Evolutionary conservation across 805 yeast genomes (phyloP).

Genomic region (Yueomyces sp.): DNA sequence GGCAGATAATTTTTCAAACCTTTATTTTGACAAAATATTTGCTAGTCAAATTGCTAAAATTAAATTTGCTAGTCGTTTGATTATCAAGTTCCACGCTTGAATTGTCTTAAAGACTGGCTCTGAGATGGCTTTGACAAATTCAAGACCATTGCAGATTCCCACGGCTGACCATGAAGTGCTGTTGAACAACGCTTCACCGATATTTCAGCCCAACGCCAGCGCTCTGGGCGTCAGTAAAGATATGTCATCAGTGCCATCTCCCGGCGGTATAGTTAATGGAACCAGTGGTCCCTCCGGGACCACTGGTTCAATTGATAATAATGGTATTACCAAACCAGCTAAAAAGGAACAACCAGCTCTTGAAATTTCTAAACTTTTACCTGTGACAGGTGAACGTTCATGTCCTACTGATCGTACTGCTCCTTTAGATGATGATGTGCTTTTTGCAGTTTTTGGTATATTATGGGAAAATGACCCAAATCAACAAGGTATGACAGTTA

Average conservation of each 20-base stretch:
- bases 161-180: conserved; percentile 24
- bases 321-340: conserved; percentile 6
- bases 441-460: conserved; percentile 62
- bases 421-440: conserved; percentile 53
- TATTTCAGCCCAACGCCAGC: conserved; percentile 16
- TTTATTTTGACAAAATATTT: no score
- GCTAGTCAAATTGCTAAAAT: no score
- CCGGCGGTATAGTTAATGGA: neutral
- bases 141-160: conserved; percentile 48
- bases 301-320: neutral
- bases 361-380: conserved; percentile 58
- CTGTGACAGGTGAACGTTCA: conserved; percentile 67
- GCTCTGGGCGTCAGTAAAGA: conserved; percentile 10
- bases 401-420: conserved; percentile 48
- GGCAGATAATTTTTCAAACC: no score
- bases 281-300: neutral
- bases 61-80: no score
- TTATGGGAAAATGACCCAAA: conserved; percentile 54
- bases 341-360: conserved; percentile 14
- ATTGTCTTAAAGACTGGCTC: no score
- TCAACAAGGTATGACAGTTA: conserved; percentile 79
- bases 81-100: no score
- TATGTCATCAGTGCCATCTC: conserved; percentile 1
- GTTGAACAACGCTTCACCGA: conserved; percentile 22
- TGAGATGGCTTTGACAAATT: conserved; percentile 50